A percentile compares a stretch with the other conserved stretches of the same genome.
phyloP scores from a whole-genome alignment of 495 filamentous ascomycete species.

The Entonaema liquescens region DNA sequence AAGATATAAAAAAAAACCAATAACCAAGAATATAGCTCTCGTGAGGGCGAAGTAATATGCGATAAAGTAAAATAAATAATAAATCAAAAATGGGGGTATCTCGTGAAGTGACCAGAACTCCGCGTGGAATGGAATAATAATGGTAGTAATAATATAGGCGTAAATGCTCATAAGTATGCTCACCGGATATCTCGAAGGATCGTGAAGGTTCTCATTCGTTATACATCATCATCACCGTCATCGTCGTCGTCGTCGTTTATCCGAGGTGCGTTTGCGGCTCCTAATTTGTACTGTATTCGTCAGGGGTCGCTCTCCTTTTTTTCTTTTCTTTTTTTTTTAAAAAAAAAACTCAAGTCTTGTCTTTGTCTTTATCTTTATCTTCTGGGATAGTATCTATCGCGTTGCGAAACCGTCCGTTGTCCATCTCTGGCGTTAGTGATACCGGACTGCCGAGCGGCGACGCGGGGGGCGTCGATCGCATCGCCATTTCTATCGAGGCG shows the following conservation, averaged over 20 bases:
- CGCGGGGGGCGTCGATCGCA: constrained; percentile 45
- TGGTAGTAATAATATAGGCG: constrained; percentile 6
- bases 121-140: constrained; percentile 20
- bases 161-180: constrained; percentile 37
- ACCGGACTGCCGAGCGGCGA: constrained; percentile 41
- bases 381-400: constrained; percentile 30
- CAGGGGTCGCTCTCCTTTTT: background rate
- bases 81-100: constrained; percentile 31
- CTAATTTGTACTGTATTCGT: background rate
- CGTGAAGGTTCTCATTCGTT: constrained; percentile 28
- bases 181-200: constrained; percentile 17
- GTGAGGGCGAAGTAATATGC: constrained; percentile 3
- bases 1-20: background rate
- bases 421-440: constrained; percentile 25
- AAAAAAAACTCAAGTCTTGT: background rate
- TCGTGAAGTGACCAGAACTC: constrained; percentile 49
- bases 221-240: background rate
- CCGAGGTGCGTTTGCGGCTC: background rate
- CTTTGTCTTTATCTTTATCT: constrained; percentile 20
- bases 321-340: background rate
- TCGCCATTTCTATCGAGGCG: constrained; percentile 59
- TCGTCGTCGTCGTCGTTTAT: constrained; percentile 7
- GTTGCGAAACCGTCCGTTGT: constrained; percentile 24
- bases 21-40: constrained; percentile 9
- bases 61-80: constrained; percentile 10